phyloP scores from a whole-genome alignment of 2,329 filamentous ascomycete species.

The Fusarium protoensiforme region DNA sequence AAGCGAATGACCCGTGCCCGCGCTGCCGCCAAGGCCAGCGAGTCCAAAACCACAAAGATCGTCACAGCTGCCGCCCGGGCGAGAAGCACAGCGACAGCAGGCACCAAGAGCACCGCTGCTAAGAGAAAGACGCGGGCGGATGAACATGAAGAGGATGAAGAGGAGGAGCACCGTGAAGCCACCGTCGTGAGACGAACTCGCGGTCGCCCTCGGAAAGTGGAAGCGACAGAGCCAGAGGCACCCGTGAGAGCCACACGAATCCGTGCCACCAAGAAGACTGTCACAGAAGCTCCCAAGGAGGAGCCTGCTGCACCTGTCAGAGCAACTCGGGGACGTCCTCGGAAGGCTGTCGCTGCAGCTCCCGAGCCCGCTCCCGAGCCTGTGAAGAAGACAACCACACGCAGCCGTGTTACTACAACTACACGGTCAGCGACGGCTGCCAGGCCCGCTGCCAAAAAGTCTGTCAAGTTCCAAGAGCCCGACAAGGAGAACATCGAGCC shows the following conservation, averaged over 20 bases:
- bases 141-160: slow-evolving; percentile 62
- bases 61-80: slow-evolving; percentile 62
- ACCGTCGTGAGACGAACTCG: slow-evolving; percentile 54
- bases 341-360: slow-evolving; percentile 49
- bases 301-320: slow-evolving; percentile 44
- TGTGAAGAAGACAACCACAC: slow-evolving; percentile 48
- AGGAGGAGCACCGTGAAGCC: slow-evolving; percentile 48
- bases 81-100: slow-evolving; percentile 51
- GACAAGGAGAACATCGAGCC: slow-evolving; percentile 73
- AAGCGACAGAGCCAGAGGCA: slow-evolving; percentile 36
- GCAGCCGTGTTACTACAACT: slow-evolving; percentile 40
- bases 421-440: slow-evolving; percentile 48
- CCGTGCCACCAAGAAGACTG: slow-evolving; percentile 43
- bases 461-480: slow-evolving; percentile 71
- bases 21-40: slow-evolving; percentile 55
- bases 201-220: slow-evolving; percentile 55
- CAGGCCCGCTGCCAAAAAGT: slow-evolving; percentile 66
- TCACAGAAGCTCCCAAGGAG: slow-evolving; percentile 36
- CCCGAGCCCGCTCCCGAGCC: slow-evolving; percentile 44
- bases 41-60: slow-evolving; percentile 57
- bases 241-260: slow-evolving; percentile 45
- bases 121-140: slow-evolving; percentile 66
- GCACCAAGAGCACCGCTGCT: slow-evolving; percentile 49
- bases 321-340: slow-evolving; percentile 57
- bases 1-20: slow-evolving; percentile 68